Percentiles rank a stretch among this genome's conserved stretches.
These are phyloP conservation scores for Entonaema liquescens DNA, from an alignment of 495 filamentous ascomycete genomes.

Conservation along the genomic window DNA sequence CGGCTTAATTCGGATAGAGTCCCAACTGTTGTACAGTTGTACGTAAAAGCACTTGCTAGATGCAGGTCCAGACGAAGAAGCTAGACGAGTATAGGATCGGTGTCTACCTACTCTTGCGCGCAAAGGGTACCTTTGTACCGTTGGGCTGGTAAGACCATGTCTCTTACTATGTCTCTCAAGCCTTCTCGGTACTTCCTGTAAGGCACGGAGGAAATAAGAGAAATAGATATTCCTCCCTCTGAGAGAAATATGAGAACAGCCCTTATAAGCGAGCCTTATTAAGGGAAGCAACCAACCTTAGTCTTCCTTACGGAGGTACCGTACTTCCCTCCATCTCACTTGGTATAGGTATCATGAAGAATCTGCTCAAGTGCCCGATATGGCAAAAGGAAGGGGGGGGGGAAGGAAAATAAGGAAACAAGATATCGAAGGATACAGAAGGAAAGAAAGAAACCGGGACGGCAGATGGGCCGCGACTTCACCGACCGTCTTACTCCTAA, in stretches of 20 bases:
- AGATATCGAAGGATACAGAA: slow-evolving; percentile 8
- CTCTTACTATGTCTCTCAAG: background rate
- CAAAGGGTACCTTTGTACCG: background rate
- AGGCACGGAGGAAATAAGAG: slow-evolving; percentile 3
- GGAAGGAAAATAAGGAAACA: slow-evolving; percentile 23
- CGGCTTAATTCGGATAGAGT: slow-evolving; percentile 37
- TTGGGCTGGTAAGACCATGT: background rate
- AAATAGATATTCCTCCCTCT: background rate
- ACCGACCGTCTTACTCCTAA: slow-evolving; percentile 30
- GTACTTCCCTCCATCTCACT: background rate
- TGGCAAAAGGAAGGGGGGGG: slow-evolving; percentile 12
- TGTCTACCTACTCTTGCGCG: background rate
- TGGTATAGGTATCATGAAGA: slow-evolving; percentile 2
- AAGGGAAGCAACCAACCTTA: background rate
- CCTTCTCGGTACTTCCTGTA: background rate
- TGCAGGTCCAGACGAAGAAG: slow-evolving; percentile 19
- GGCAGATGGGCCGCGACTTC: slow-evolving; percentile 32
- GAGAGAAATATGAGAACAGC: slow-evolving; percentile 1
- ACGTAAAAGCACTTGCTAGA: slow-evolving; percentile 36
- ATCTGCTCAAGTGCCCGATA: slow-evolving; percentile 17
- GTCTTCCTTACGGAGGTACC: background rate
- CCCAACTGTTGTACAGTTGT: slow-evolving; percentile 34
- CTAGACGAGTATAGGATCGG: slow-evolving; percentile 12
- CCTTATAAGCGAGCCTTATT: slow-evolving; percentile 1
- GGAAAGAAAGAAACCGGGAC: slow-evolving; percentile 23